Base-by-base conservation (phyloP, 768 basidiomycete species). In the Amanita subjunquillea region DNA sequence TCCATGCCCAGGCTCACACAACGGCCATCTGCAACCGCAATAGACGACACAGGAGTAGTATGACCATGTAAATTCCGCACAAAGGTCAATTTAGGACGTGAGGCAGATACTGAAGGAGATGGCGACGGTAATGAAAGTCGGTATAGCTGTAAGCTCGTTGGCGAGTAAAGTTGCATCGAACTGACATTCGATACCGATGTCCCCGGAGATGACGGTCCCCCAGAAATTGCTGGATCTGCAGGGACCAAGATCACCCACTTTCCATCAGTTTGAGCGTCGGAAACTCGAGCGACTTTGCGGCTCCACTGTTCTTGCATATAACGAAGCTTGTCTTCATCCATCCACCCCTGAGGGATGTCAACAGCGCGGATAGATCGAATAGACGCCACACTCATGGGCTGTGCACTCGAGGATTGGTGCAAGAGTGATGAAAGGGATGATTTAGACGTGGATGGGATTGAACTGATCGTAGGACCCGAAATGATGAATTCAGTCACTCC, bases 241-340 rank as follows among this genome's bases (percentile, higher is more conserved):
- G 86, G 80, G 12, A 83, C 87, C 45, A 90, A 73, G 10, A 91
- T 82, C 15, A 80, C 81, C 85, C 87, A 91, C 72, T 87, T 90
- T 7, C 89, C 89, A 60, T 91, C 89, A 4, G 89, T 87, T 59
- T 87, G 83, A 13, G 77, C 82, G 58, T 81, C 84, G n/a, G 82
- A 78, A 29, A 91, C 82, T 10, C 72, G 69, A 41, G 70, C 68
- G 17, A 91, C 76, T 64, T 87, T 90, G 53, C 87, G 84, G 27
- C 76, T 74, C 84, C 87, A 89, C 56, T 91, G 89, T 57, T 85
- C 82, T 34, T 79, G 79, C 72, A 88, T 79, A 22, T 65, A 57
- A 25, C 71, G 72, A 38, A 90, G 67, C 63, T 83, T 82, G 47
- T 72, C 62, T 49, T 80, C 78, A 62, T 89, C 82, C 48, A 89